Evolutionary conservation across 148 eudicot species (phyloP), one percentile per base, ranked within the genome.

Genomic region (Silene latifolia): DNA sequence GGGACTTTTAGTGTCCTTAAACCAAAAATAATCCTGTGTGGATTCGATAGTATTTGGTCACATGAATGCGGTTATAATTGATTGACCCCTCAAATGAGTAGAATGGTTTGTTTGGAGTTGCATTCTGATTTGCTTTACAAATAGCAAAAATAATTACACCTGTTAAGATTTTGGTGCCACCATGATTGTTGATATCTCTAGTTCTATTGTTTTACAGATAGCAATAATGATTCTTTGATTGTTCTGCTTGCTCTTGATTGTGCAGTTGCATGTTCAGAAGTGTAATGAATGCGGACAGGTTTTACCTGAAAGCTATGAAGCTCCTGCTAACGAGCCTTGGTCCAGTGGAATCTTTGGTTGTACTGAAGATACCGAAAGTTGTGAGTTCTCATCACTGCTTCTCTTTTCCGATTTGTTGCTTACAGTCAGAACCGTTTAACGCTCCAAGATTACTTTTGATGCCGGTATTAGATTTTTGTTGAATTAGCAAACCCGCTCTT

Each of bases 321-420:
- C 93, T 76, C 97, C 94, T 46, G 89, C 88, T 63, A 86, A 89
- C 78, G 99, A 95, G 77, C 97, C 99, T 59, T 95, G 99, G 99
- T 86, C 89, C 76, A 92, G 92, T 74, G 98, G 98, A 67, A 92
- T 95, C 68, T 95, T 90, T 83, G 93, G 88, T 15, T 95, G 98
- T 84, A 74, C 91, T 57, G 81, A 95, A 88, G 99, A 95, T 84
- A 73, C 79, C 23, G 89, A 92, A 73, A 95, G 99, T 67, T 95
- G 99, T 95, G 86, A 90, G 99, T 87, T 78, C 39, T 46, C 32
- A 71, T 74, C 46, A 44, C 32, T 21, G 5, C 24, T 73, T 13
- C 57, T 63, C 46, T 44, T 44, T 60, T 20, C 66, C 44, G 77
- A 54, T 25, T 46, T 71, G 15, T 75, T 10, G 57, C 64, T 17